Percentiles rank a stretch among this genome's conserved stretches.
phyloP scores from a whole-genome alignment of 1,284 basidiomycete species.

The Rhodotorula sp. region DNA sequence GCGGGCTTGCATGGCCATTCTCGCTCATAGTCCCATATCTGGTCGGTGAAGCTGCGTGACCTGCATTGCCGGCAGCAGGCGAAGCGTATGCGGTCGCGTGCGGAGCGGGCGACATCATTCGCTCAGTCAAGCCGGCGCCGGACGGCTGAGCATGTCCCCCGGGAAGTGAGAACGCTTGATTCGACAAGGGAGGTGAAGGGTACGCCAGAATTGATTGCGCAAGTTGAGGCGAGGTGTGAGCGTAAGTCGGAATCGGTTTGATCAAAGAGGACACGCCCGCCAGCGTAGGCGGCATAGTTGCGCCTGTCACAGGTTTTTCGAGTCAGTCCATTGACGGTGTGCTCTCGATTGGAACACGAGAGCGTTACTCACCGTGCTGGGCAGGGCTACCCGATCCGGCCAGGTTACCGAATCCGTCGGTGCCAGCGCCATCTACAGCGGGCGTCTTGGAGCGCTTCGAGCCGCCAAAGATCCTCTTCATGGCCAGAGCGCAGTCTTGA shows the following conservation, averaged over 20 bases:
- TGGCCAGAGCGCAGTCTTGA: neutral
- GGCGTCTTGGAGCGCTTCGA: conserved; percentile 13
- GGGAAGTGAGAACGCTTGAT: neutral
- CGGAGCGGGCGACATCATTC: neutral
- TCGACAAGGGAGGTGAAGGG: neutral
- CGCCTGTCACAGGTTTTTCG: neutral
- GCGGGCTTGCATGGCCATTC: neutral
- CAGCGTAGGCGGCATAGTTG: neutral
- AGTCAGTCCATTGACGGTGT: neutral
- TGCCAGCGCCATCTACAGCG: neutral
- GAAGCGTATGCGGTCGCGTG: neutral
- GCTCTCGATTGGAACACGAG: neutral
- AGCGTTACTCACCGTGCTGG: neutral
- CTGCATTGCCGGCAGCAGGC: neutral
- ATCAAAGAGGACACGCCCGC: neutral
- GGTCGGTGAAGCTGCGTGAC: too few species aligned
- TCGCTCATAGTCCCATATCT: neutral
- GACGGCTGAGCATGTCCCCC: neutral
- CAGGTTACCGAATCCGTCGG: neutral
- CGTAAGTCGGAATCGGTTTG: conserved; percentile 6
- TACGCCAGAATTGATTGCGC: neutral
- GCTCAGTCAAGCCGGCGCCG: too few species aligned
- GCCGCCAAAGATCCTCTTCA: conserved; percentile 22
- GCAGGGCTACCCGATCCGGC: too few species aligned
- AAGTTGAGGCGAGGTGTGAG: neutral